These are phyloP conservation scores for Aspergillus ibericus DNA, from an alignment of 2,329 filamentous ascomycete species.

Conservation along the genomic window DNA sequence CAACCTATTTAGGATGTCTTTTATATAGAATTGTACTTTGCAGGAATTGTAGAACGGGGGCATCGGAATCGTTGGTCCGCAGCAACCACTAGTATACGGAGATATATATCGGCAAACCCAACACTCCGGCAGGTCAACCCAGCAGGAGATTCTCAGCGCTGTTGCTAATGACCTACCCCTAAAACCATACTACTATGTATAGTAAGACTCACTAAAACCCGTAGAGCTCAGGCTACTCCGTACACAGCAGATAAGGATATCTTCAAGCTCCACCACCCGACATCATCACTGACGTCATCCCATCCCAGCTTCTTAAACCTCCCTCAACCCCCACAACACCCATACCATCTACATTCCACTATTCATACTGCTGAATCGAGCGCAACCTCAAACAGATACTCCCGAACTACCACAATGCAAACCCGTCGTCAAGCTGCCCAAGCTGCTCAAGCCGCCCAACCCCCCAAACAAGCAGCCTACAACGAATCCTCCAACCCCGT, in stretches of 20 bases:
- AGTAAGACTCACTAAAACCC: background rate
- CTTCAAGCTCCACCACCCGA: background rate
- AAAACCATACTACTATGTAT: too few species aligned
- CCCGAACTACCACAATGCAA: slow-evolving; percentile 20
- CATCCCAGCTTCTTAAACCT: slow-evolving; percentile 10
- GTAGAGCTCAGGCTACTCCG: background rate
- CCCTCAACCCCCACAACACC: background rate
- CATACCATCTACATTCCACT: background rate
- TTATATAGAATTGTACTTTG: too few species aligned
- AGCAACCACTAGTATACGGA: too few species aligned
- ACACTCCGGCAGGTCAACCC: too few species aligned
- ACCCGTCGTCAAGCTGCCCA: slow-evolving; percentile 13
- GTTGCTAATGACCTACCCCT: background rate
- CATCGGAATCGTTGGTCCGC: too few species aligned
- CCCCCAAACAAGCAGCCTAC: slow-evolving; percentile 37
- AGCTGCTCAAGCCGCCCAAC: slow-evolving; percentile 27
- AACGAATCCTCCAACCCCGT: slow-evolving; percentile 35
- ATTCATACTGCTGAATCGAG: background rate
- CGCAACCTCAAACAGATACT: background rate
- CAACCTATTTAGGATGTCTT: too few species aligned
- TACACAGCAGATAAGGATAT: too few species aligned
- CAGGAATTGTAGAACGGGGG: too few species aligned
- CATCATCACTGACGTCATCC: slow-evolving; percentile 24
- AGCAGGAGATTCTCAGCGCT: background rate
- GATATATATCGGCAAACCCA: too few species aligned